Evolutionary conservation across 192 early-diverging fungal genomes (phyloP), one percentile per base, ranked within the genome.

Genomic region (Podila epigama): DNA sequence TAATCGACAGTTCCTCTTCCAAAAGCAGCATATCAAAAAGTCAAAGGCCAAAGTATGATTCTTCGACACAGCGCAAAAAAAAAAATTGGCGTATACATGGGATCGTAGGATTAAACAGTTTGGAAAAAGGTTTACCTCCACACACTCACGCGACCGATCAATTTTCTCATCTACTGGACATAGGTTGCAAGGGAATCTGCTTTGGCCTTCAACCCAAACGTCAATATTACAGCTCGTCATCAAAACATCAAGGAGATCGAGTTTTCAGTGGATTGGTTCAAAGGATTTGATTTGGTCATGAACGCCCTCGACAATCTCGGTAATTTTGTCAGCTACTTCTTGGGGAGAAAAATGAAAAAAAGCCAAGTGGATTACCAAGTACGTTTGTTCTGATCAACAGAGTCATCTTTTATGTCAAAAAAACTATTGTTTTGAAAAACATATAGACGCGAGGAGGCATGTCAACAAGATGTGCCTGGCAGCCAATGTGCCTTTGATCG

Each of bases 1-100:
- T 53, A 99, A 99, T 83, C 84, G 98, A n/a, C 98, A 99, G 84
- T 99, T 99, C 63, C 86, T 99, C 53, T 99, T 99, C 86, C 97
- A 96, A 82, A 91, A 88, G 44, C 83, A 92, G 54, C 96, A 99
- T 75, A 93, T 99, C 58, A 90, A 90, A 62, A 92, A 95, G 79
- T 85, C 96, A 57, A 99, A 99, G 72, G 93, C 96, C 4, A 81
- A 92, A 52, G 93, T 92, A 75, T 80, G 85, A 64, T 35, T n/a
- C 52, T 37, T 31, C 15, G 34, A 42, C 0, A 50, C 22, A 60
- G 9, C 22, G 29, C 36, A 27, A n/a, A 28, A 41, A 16, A 5
- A 13, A 12, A 7, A 36, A 22, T 2, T 3, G 20, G 20, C 4
- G 4, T 41, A 27, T 12, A 25, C 13, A 40, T 13, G 16, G 22